phyloP scores from a whole-genome alignment of 1,284 basidiomycete species.

The Lentinus polychrous region DNA sequence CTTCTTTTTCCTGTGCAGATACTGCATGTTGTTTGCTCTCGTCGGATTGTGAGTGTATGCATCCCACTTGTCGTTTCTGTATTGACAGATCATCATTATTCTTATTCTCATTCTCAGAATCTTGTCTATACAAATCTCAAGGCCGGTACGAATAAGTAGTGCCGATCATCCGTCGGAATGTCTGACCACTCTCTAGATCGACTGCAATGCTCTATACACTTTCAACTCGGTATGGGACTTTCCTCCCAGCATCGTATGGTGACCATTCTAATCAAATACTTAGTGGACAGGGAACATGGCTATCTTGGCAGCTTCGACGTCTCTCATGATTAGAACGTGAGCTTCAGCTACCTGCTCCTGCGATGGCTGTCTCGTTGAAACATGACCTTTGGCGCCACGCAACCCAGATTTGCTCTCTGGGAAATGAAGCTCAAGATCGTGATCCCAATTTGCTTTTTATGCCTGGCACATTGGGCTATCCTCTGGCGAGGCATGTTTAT shows the following conservation, averaged over 20 bases:
- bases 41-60: conserved; percentile 44
- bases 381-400: not conserved
- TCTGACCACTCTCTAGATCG: conserved; percentile 36
- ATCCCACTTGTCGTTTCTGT: not conserved
- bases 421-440: conserved; percentile 46
- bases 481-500: conserved; percentile 66
- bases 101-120: conserved; percentile 36
- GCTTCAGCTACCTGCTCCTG: conserved; percentile 10
- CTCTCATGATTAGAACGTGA: conserved; percentile 65
- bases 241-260: not conserved
- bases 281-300: conserved; percentile 62
- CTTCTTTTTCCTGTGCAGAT: conserved; percentile 63
- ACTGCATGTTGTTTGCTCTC: conserved; percentile 57
- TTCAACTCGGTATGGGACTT: conserved; percentile 52
- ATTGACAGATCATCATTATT: too few relatives aligned
- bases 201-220: conserved; percentile 60
- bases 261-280: not conserved
- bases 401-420: conserved; percentile 59
- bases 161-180: not conserved
- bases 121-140: conserved; percentile 43
- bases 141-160: conserved; percentile 30
- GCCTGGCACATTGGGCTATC: conserved; percentile 57
- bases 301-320: conserved; percentile 57
- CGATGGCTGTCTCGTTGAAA: not conserved
- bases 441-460: conserved; percentile 43